Evolutionary conservation across 306 rosid species (phyloP).

Genomic region (Corylus avellana): DNA sequence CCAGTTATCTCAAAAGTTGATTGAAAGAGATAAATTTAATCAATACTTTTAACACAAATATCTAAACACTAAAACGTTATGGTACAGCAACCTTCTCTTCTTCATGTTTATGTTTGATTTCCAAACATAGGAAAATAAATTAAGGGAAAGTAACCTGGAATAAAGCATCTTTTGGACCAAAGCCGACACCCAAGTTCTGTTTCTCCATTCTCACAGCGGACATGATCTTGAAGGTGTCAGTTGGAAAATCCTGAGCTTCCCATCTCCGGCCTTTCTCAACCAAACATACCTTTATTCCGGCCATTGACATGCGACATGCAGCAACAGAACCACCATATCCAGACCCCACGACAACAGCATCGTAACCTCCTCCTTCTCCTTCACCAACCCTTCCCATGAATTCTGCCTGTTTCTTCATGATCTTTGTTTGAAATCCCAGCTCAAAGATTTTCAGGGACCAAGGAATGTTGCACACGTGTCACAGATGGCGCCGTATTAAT

Average conservation of each 20-base stretch:
- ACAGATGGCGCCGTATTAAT: no score
- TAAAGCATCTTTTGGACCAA: conserved; percentile 41
- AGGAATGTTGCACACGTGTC: not conserved
- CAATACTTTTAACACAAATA: no score
- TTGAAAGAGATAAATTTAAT: no score
- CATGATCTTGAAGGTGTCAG: conserved; percentile 27
- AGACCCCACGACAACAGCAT: conserved; percentile 41
- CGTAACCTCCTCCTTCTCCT: conserved; percentile 27
- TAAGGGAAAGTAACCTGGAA: conserved; percentile 32
- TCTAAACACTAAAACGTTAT: not conserved
- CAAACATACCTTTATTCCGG: conserved; percentile 31
- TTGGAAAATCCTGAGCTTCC: conserved; percentile 44
- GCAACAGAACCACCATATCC: conserved; percentile 42
- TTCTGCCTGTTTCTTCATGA: conserved; percentile 2
- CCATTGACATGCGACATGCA: conserved; percentile 40
- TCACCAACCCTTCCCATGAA: conserved; percentile 9
- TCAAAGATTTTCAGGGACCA: not conserved
- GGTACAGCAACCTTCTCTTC: not conserved
- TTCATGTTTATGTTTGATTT: not conserved
- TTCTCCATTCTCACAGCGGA: conserved; percentile 32
- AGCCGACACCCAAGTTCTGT: conserved; percentile 30
- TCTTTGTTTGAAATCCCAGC: not conserved
- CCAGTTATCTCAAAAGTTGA: no score
- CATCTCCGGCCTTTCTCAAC: conserved; percentile 35
- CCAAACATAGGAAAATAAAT: not conserved